A percentile compares a stretch with the other conserved stretches of the same genome.
Conservation (phyloP, 805 yeast species). For the Wickerhamomyces alni region DNA sequence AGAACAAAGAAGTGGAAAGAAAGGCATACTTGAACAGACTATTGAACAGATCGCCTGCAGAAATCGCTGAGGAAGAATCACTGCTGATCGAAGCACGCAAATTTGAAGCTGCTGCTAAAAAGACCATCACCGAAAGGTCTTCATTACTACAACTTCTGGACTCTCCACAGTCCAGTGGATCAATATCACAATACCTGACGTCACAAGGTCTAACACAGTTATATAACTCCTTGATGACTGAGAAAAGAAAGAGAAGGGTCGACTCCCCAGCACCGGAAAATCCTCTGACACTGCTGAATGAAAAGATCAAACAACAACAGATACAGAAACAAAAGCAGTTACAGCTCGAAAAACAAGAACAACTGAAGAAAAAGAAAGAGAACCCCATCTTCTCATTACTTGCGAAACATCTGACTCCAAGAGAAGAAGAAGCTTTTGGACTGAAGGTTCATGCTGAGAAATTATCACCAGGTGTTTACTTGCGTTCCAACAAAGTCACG, state of each 20-base stretch:
- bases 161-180: slow-evolving; percentile 74
- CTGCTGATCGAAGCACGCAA: slow-evolving; percentile 87
- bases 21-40: slow-evolving; percentile 75
- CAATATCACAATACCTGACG: slow-evolving; percentile 69
- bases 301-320: slow-evolving; percentile 24
- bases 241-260: slow-evolving; percentile 48
- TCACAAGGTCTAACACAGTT: slow-evolving; percentile 88
- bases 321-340: slow-evolving; percentile 20
- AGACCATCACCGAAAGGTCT: slow-evolving; percentile 77
- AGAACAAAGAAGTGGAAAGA: slow-evolving; percentile 67
- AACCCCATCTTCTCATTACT: slow-evolving; percentile 32
- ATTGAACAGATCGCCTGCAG: slow-evolving; percentile 85
- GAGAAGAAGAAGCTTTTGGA: slow-evolving; percentile 84
- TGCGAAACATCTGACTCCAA: slow-evolving; percentile 45
- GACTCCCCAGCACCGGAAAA: slow-evolving; percentile 35
- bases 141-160: slow-evolving; percentile 74
- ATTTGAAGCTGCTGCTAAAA: slow-evolving; percentile 87
- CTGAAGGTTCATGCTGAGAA: slow-evolving; percentile 72
- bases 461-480: slow-evolving; percentile 61
- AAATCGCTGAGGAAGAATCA: slow-evolving; percentile 96
- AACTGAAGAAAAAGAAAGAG: slow-evolving; percentile 16
- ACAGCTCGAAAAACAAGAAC: slow-evolving; percentile 19
- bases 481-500: slow-evolving; percentile 75
- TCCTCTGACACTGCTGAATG: slow-evolving; percentile 38
- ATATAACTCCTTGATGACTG: slow-evolving; percentile 71